Percentiles rank a stretch among this genome's conserved stretches.
Evolutionary conservation across 106 monocot species (phyloP).

Genomic region (Chionographis japonica): DNA sequence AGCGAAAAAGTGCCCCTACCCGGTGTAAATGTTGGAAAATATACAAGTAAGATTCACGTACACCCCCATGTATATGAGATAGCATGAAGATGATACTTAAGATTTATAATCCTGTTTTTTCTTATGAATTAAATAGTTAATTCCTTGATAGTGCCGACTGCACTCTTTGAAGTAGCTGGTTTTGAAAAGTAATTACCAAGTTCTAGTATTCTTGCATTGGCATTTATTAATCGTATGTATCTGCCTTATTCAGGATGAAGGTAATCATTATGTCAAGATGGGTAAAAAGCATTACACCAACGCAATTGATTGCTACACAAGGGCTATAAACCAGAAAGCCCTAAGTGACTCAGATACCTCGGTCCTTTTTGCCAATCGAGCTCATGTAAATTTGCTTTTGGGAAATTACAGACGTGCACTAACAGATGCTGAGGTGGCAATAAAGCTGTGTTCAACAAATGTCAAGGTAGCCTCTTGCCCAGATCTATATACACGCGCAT

Average conservation of each 20-base stretch:
- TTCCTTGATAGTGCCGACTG: too few relatives aligned
- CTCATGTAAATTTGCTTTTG: slow-evolving; percentile 81
- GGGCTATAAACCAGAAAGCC: slow-evolving; percentile 80
- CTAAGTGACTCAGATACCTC: slow-evolving; percentile 54
- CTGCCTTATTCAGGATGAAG: slow-evolving; percentile 55
- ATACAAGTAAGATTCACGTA: too few relatives aligned
- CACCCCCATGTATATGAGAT: too few relatives aligned
- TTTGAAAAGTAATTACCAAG: neutral
- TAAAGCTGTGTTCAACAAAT: slow-evolving; percentile 51
- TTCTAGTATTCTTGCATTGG: neutral
- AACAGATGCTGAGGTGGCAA: slow-evolving; percentile 68
- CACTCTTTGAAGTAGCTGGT: too few relatives aligned
- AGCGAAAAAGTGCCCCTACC: too few relatives aligned
- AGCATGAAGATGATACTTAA: too few relatives aligned
- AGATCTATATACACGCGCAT: neutral
- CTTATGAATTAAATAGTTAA: too few relatives aligned
- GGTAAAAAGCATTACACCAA: slow-evolving; percentile 78
- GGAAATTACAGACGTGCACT: slow-evolving; percentile 80
- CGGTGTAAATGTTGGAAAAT: too few relatives aligned
- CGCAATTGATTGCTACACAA: slow-evolving; percentile 86
- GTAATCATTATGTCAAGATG: slow-evolving; percentile 78
- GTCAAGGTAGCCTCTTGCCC: slow-evolving; percentile 41
- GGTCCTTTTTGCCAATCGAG: slow-evolving; percentile 70
- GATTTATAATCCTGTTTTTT: too few relatives aligned
- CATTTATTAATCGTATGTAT: neutral